Evolutionary conservation across 2,329 filamentous ascomycete species (phyloP).

Genomic region (Dothidotthia symphoricarpi): DNA sequence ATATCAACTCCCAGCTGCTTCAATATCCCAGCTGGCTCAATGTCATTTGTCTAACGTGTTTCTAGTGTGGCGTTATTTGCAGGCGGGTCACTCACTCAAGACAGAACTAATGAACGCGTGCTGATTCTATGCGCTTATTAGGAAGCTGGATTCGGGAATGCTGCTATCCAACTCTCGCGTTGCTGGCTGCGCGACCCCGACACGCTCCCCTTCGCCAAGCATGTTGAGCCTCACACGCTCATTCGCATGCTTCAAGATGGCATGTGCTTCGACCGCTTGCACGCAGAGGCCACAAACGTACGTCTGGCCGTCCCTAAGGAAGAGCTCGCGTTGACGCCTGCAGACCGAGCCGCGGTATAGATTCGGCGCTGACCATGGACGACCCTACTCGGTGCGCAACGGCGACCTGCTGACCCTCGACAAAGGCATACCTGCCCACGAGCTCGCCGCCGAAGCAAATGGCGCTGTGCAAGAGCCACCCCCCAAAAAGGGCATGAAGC

Average conservation of each 20-base stretch:
- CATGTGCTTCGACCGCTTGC: slow-evolving; percentile 50
- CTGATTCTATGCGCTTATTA: too few species aligned
- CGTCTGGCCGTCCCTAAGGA: slow-evolving; percentile 7
- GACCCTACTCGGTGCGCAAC: slow-evolving; percentile 40
- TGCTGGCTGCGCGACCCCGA: slow-evolving; percentile 64
- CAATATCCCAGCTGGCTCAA: too few species aligned
- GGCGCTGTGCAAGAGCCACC: slow-evolving; percentile 33
- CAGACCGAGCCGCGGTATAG: slow-evolving; percentile 36
- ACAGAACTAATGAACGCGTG: too few species aligned
- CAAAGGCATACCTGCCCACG: slow-evolving; percentile 36
- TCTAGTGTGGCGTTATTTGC: slow-evolving; percentile 60
- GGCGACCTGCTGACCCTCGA: slow-evolving; percentile 38
- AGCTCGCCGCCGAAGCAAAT: slow-evolving; percentile 33
- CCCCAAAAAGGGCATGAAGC: slow-evolving; percentile 35
- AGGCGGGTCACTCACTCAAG: too few species aligned
- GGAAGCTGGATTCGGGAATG: slow-evolving; percentile 54
- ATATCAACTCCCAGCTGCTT: too few species aligned
- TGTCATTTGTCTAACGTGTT: neutral
- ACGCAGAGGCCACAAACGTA: slow-evolving; percentile 39
- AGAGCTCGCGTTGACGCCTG: slow-evolving; percentile 14
- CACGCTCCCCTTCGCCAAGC: slow-evolving; percentile 59
- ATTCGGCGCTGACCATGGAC: slow-evolving; percentile 43
- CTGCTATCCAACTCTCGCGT: slow-evolving; percentile 59
- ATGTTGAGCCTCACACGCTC: slow-evolving; percentile 59
- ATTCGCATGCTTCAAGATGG: slow-evolving; percentile 64